Base-by-base conservation (phyloP, 371 early-diverging fungal genomes). In the Neoconidiobolus thromboides region DNA sequence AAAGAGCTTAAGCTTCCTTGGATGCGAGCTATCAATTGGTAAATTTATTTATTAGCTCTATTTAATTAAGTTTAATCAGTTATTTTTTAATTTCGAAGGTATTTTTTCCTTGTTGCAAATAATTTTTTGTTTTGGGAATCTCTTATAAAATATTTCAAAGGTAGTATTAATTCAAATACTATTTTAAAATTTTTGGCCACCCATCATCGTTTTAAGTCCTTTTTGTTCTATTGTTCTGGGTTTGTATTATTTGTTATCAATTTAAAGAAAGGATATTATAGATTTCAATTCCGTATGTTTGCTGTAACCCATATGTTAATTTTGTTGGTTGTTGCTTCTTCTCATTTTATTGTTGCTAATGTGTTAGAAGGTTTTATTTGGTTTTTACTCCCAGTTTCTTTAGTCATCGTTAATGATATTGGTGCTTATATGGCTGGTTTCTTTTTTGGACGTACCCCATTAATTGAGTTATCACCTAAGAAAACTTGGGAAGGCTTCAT, bases 401-500 rank as follows among this genome's bases (percentile, higher is more conserved):
- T 98, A 43, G 98, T 99, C n/a, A 85, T 96, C 53, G 79, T 83
- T 59, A 99, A 99, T 76, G 99, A 99, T 69, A 92, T 94, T 44
- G 85, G 86, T 67, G 99, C 99, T 7, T 99, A 99, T 69, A 73
- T 96, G 47, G 87, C 86, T 70, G 99, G 97, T 4, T 90, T 91
- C 72, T 87, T 91, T 67, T 80, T 85, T 65, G 99, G 99, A 2
- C 76, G 81, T 50, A 95, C 92, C n/a, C 95, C 86, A 2, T 74
- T 99, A 43, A 96, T 93, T 63, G 79, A 81, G 65, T 73, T 99
- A 5, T 87, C 88, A 63, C 99, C 99, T 14, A 99, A 99, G 69
- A 99, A 99, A 78, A 99, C 99, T n/a, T 88, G 93, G 70, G 99
- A 99, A 71, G 99, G 99, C 3, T 98, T 97, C 66, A 75, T 97